Conservation (phyloP, 495 filamentous ascomycete genomes). For the Penicillium lividum region DNA sequence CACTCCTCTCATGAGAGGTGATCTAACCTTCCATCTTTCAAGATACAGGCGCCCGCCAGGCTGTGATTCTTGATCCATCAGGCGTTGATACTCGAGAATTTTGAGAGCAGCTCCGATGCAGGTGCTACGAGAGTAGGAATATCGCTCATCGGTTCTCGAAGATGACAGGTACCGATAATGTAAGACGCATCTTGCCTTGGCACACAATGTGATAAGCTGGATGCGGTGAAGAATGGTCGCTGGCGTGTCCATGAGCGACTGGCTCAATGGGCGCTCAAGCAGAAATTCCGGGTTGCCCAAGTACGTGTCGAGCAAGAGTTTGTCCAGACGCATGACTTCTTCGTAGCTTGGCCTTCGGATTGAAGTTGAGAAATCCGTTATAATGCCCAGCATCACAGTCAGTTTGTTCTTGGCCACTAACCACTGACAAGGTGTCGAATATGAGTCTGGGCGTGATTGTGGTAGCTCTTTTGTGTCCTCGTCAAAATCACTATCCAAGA, state of each 20-base stretch:
- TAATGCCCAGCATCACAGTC: constrained; percentile 41
- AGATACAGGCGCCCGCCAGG: constrained; percentile 31
- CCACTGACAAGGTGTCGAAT: constrained; percentile 39
- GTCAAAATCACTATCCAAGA: constrained; percentile 32
- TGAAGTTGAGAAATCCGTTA: constrained; percentile 43
- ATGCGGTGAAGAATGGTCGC: constrained; percentile 40
- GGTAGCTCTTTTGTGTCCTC: constrained; percentile 29
- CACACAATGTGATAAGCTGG: constrained; percentile 42
- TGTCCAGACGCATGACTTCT: constrained; percentile 42
- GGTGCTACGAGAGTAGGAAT: constrained; percentile 31
- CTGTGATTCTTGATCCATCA: constrained; percentile 31
- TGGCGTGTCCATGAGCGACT: constrained; percentile 40
- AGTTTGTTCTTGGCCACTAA: constrained; percentile 42
- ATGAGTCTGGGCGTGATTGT: constrained; percentile 24
- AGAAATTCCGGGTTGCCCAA: constrained; percentile 30
- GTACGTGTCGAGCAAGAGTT: constrained; percentile 35
- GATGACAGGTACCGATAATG: constrained; percentile 42
- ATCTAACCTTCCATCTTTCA: constrained; percentile 34
- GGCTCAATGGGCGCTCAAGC: constrained; percentile 35
- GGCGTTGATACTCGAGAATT: constrained; percentile 28
- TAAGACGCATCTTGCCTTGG: constrained; percentile 44
- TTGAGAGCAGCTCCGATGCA: constrained; percentile 44
- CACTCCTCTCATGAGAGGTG: constrained; percentile 33
- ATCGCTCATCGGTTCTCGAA: constrained; percentile 31
- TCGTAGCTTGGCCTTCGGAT: constrained; percentile 33